Evolutionary conservation across 371 early-diverging fungal species (phyloP).

Genomic region (Nematocida sp.): DNA sequence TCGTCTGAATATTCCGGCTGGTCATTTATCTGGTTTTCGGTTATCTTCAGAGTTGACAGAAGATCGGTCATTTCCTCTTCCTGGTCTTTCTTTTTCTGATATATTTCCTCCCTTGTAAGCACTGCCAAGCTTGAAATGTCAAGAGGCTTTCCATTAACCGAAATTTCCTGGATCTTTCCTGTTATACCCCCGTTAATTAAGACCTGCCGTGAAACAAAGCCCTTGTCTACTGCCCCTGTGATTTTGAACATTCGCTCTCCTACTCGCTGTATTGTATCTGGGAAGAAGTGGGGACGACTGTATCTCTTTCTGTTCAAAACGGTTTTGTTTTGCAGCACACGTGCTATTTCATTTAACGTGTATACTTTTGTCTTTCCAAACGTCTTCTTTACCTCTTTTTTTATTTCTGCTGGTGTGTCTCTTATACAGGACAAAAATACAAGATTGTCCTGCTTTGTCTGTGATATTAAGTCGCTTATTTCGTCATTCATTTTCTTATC

Average conservation of each 20-base stretch:
- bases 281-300: constrained; percentile 64
- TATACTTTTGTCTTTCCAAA: constrained; percentile 63
- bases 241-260: constrained; percentile 21
- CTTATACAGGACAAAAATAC: constrained; percentile 50
- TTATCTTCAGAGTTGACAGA: constrained; percentile 6
- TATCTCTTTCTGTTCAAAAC: constrained; percentile 57
- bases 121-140: constrained; percentile 4
- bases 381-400: constrained; percentile 44
- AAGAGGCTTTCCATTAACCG: background rate
- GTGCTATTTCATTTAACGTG: constrained; percentile 33
- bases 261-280: constrained; percentile 17
- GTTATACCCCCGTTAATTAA: constrained; percentile 63
- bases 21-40: constrained; percentile 30
- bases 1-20: constrained; percentile 45
- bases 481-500: constrained; percentile 27
- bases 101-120: constrained; percentile 43
- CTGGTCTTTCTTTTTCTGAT: constrained; percentile 42
- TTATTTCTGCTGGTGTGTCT: constrained; percentile 6
- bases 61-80: constrained; percentile 33
- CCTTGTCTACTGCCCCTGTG: constrained; percentile 66
- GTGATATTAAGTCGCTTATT: constrained; percentile 20
- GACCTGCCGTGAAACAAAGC: constrained; percentile 61
- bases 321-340: constrained; percentile 48
- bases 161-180: constrained; percentile 8
- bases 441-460: constrained; percentile 55